Conservation (phyloP, 2,329 filamentous ascomycete genomes). For the Pseudofabraea citricarpa region DNA sequence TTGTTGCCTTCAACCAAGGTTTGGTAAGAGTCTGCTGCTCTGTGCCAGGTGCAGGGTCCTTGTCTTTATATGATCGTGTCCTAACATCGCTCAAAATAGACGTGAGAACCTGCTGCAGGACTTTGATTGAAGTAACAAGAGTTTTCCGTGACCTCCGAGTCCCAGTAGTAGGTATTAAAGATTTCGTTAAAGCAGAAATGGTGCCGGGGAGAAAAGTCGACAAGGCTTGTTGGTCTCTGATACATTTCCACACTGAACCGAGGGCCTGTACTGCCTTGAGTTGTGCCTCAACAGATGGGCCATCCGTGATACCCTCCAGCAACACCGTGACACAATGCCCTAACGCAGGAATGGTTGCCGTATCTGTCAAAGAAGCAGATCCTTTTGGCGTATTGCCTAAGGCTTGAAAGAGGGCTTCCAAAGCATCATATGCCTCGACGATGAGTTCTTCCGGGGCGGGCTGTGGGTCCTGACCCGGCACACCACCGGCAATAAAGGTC, state of each 20-base stretch:
- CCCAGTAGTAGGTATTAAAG: conserved; percentile 62
- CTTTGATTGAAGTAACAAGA: conserved; percentile 55
- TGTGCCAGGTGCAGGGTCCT: conserved; percentile 19
- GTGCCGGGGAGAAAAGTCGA: conserved; percentile 86
- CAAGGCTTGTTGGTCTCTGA: conserved; percentile 69
- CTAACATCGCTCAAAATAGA: conserved; percentile 54
- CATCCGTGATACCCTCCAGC: conserved; percentile 66
- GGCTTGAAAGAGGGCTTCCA: conserved; percentile 60
- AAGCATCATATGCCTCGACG: conserved; percentile 63
- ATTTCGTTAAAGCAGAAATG: conserved; percentile 72
- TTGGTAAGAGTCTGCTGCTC: conserved; percentile 34
- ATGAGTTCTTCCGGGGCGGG: conserved; percentile 68
- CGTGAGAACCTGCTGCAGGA: conserved; percentile 50
- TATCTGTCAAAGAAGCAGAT: conserved; percentile 45
- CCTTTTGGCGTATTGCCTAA: conserved; percentile 46
- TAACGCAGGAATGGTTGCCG: conserved; percentile 67
- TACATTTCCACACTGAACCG: conserved; percentile 52
- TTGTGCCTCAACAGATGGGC: conserved; percentile 63
- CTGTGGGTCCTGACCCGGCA: conserved; percentile 49
- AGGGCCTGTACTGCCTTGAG: conserved; percentile 64
- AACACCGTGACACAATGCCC: conserved; percentile 80
- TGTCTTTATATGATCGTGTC: conserved; percentile 34
- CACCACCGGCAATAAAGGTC: conserved; percentile 73
- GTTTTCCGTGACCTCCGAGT: conserved; percentile 57
- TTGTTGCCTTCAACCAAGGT: conserved; percentile 77